Evolutionary conservation across 78 protist species (phyloP).

Genomic region (Dictyostelium capitatum): DNA sequence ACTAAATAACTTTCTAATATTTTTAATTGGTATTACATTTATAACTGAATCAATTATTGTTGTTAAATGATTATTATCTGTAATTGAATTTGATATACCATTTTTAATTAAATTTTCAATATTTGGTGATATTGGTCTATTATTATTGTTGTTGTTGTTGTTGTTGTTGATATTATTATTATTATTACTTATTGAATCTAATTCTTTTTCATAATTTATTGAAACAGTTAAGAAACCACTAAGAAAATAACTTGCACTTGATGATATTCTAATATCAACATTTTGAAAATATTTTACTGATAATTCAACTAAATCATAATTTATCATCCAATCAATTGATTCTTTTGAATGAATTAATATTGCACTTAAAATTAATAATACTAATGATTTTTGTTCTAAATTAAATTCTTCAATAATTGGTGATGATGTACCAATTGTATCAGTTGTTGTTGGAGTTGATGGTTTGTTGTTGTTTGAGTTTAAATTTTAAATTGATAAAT

Average conservation of each 20-base stretch:
- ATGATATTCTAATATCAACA: slow-evolving; percentile 21
- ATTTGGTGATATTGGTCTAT: slow-evolving; percentile 4
- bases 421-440: background rate
- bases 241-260: slow-evolving; percentile 49
- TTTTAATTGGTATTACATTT: slow-evolving; percentile 17
- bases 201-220: slow-evolving; percentile 5
- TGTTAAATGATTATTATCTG: background rate
- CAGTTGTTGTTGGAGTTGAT: background rate
- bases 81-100: background rate
- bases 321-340: slow-evolving; percentile 26
- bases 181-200: background rate
- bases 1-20: slow-evolving; percentile 40
- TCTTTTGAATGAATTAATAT: slow-evolving; percentile 35
- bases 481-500: background rate
- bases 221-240: slow-evolving; percentile 22
- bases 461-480: background rate
- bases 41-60: background rate
- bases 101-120: background rate
- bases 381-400: slow-evolving; percentile 9
- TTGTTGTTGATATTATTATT: background rate
- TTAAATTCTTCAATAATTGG: slow-evolving; percentile 1
- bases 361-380: slow-evolving; percentile 24
- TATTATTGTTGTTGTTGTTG: background rate
- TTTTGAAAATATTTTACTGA: slow-evolving; percentile 1
- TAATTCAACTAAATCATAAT: background rate